A percentile compares a stretch with the other conserved stretches of the same genome.
Evolutionary conservation across 2,329 filamentous ascomycete genomes (phyloP).

Genomic region (Penicillium hordei): DNA sequence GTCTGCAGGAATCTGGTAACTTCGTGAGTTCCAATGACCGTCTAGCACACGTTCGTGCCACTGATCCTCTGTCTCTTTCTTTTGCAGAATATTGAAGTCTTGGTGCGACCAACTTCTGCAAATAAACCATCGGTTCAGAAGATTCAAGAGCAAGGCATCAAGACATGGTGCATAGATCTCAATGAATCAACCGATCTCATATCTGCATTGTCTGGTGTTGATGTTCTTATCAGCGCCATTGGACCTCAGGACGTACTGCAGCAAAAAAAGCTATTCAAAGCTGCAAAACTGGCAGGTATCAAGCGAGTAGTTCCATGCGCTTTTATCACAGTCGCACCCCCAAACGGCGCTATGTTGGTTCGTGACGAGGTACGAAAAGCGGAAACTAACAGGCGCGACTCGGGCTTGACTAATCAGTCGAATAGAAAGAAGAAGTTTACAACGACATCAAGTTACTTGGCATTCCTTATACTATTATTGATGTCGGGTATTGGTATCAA

Average conservation of each 20-base stretch:
- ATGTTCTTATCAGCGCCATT: slow-evolving; percentile 45
- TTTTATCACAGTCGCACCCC: slow-evolving; percentile 41
- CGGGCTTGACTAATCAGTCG: not conserved
- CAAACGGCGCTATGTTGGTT: slow-evolving; percentile 33
- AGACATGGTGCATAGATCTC: slow-evolving; percentile 28
- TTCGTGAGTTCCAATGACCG: slow-evolving; percentile 16
- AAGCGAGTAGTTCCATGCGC: slow-evolving; percentile 40
- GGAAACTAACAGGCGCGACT: not conserved
- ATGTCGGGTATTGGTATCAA: slow-evolving; percentile 55
- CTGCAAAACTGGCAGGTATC: slow-evolving; percentile 42
- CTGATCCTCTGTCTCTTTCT: not conserved
- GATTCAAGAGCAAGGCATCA: slow-evolving; percentile 35
- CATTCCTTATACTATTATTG: slow-evolving; percentile 53
- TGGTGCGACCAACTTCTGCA: slow-evolving; percentile 45
- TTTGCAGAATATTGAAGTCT: slow-evolving; percentile 43
- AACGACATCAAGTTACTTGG: slow-evolving; percentile 42
- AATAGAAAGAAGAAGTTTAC: slow-evolving; percentile 47
- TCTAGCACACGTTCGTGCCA: not conserved
- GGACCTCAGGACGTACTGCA: slow-evolving; percentile 22
- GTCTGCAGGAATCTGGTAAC: slow-evolving; percentile 20
- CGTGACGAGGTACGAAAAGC: slow-evolving; percentile 25
- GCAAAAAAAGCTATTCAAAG: slow-evolving; percentile 36
- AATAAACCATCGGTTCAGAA: slow-evolving; percentile 35
- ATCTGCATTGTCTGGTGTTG: slow-evolving; percentile 26
- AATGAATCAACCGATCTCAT: not conserved